Base-by-base conservation (phyloP, 140 eudicot species). In the Bidens hawaiensis region DNA sequence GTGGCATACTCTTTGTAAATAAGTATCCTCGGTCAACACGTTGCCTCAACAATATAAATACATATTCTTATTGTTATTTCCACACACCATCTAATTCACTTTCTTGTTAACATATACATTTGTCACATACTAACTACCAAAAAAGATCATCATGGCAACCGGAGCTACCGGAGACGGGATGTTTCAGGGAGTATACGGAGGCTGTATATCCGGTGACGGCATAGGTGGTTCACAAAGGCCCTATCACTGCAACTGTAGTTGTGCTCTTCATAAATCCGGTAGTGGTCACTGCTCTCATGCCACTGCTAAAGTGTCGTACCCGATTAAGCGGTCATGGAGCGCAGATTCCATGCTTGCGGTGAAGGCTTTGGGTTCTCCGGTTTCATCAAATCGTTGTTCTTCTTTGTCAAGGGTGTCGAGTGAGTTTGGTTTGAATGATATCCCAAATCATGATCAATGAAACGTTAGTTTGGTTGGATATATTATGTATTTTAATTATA, bases 181-280 rank as follows among this genome's bases (percentile, higher is more conserved):
- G 79, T 65, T 82, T 75, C 71, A 57, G 18, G 59, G 79, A 19
- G 77, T 70, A 25, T 80, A 60, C 2, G 78, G 75, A 10, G 81
- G 77, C 23, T 65, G 72, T 71, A 73, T 83, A 54, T 69, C 83
- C 3, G 42, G 36, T 16, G 50, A 69, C 3, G 81, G 70, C 26
- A 62, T 50, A 70, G 55, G 60, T 15, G 52, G 64, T 18, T 72
- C 55, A 63, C 50, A 60, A 9, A 60, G 85, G 54, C 89, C 85
- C 1, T 75, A 78, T 52, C 82, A 78, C 25, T 26, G 42, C 2
- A 75, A 79, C 45, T 78, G 84, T 41, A 75, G 55, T 1, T 82
- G 88, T 50, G 79, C 84, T 30, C 56, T 82, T 36, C 85, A 79
- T 52, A 54, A 77, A 4, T 28, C 53, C 36, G 40, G 42, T 16